Base-by-base conservation (phyloP, 2,329 filamentous ascomycete genomes). In the Stemphylium beticola region DNA sequence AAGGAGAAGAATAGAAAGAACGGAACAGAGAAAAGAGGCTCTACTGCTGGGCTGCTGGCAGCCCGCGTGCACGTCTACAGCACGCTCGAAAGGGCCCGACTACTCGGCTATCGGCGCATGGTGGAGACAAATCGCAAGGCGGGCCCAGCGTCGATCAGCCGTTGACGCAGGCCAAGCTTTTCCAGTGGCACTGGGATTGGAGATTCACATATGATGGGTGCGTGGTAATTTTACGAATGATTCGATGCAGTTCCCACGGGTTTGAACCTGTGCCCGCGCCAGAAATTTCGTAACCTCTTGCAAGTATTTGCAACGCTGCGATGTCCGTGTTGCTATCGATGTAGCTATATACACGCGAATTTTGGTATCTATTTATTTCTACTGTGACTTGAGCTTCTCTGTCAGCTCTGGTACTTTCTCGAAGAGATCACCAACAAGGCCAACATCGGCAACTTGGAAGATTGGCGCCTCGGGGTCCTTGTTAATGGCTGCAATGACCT, bases 401-500 rank as follows among this genome's bases (percentile, higher is more conserved):
- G 93, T 98, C 76, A 99, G 81, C 82, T 98, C 93, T 1, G 95
- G 95, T 38, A 97, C 92, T 80, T 92, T 93, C 53, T 96, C 92
- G 74, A 98, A 98, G 67, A 99, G 79, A 80, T 99, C 95, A 36
- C 93, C 93, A 4, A 99, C 93, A 47, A 99, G 81, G 11, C 95
- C 95, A 49, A 98, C 92, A 77, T 99, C 95, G 4, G 95, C 95
- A 55, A 99, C 87, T 79, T 99, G 95, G 83, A 99, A 99, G 67
- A 99, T 99, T 26, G 95, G 95, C 53, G 95, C 95, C 77, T 99
- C 95, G 4, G 87, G 82, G 73, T 99, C 95, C 82, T 99, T 99
- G 83, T 99, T 99, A 74, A 99, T 98, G 12, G 92, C 92, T 18
- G 93, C 95, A 79, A 99, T 99, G 55, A 99, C 95, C 82, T 99